Evolutionary conservation across 2,329 filamentous ascomycete species (phyloP), one percentile per base, ranked within the genome.

Genomic region (Epichloe festucae): DNA sequence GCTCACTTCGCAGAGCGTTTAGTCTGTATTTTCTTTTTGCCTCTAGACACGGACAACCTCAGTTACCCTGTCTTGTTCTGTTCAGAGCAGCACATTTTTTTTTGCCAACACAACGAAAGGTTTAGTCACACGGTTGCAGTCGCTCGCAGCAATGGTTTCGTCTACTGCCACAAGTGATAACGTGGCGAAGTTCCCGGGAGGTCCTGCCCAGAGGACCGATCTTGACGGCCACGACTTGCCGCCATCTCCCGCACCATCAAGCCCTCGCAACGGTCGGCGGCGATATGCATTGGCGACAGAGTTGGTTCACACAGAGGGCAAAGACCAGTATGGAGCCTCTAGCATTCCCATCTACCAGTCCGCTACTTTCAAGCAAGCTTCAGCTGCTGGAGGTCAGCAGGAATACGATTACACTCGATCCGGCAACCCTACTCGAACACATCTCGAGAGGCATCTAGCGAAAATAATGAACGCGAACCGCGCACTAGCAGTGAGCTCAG

Each of bases 401-500:
- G 90, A 97, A 69, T 98, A 97, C 70, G 93, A 98, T 73, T 98
- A 98, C 74, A 97, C 93, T 54, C 87, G 94, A 55, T 97, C 90
- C 38, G 93, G 93, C 52, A 98, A 98, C 67, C 93, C 93, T 17
- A 98, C 93, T 53, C 82, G 93, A 58, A 95, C 91, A 36, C 93
- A 98, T 64, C 81, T 98, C 56, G 93, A 98, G 73, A 83, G 91
- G 53, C 93, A 98, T 69, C 76, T 98, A 61, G 93, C 94, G 63
- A 98, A 98, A 79, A 95, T 98, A 67, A 98, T 98, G 94, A 90
- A 88, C 60, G 93, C 93, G 45, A 82, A 83, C 62, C 86, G 94
- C 52, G 88, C 89, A 10, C 79, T 98, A 48, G 91, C 94, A 47
- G 91, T 97, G 44, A 89, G 90, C 50, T 97, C 91, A 1, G 93